These are phyloP conservation scores for Musa beccarii DNA, from an alignment of 176 grass and related monocot species.

Conservation along the genomic window DNA sequence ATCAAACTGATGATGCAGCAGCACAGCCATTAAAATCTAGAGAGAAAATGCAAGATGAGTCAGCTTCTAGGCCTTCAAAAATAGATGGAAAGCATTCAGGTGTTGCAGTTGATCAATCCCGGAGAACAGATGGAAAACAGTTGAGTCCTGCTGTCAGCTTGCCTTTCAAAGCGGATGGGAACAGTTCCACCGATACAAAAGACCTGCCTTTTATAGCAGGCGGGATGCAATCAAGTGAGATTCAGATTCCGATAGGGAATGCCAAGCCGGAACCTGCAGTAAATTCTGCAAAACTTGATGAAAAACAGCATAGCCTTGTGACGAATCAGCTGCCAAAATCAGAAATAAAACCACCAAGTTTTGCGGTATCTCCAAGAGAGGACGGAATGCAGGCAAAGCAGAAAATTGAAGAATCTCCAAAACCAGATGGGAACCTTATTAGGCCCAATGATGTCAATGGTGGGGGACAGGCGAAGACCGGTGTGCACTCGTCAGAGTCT, in stretches of 20 bases:
- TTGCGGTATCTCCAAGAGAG: neutral
- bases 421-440: conserved; percentile 1
- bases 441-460: neutral
- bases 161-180: neutral
- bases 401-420: neutral
- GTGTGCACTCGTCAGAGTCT: conserved; percentile 1
- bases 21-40: conserved; percentile 18
- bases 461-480: conserved; percentile 22
- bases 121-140: neutral
- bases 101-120: conserved; percentile 1
- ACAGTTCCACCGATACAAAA: neutral
- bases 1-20: conserved; percentile 4
- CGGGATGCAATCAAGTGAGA: neutral
- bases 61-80: conserved; percentile 9
- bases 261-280: neutral
- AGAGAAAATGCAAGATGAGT: conserved; percentile 18
- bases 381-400: conserved; percentile 8
- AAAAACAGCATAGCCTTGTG: neutral
- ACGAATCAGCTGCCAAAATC: neutral
- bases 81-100: neutral
- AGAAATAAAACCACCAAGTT: neutral
- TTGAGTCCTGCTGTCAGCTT: neutral
- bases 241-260: neutral
- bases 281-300: neutral
- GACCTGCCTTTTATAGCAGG: neutral